Percentiles rank a stretch among this genome's conserved stretches.
Evolutionary conservation across 202 grass and related monocot genomes (phyloP).

Genomic region (Carex sylvatica): DNA sequence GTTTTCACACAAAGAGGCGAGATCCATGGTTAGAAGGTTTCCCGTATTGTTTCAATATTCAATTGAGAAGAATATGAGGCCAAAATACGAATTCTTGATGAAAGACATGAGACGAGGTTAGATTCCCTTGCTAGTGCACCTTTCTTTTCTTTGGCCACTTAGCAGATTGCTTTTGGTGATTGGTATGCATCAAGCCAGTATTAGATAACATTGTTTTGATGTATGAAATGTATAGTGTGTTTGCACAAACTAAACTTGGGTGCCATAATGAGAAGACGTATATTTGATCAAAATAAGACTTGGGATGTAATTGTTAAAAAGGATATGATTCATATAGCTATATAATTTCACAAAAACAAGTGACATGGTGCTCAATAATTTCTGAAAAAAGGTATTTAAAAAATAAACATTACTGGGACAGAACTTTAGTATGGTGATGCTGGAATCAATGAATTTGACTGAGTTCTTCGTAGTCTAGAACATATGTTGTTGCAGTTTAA

Average conservation of each 20-base stretch:
- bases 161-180: neutral
- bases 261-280: neutral
- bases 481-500: neutral
- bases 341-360: neutral
- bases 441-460: neutral
- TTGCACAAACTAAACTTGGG: neutral
- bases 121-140: neutral
- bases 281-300: neutral
- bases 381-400: neutral
- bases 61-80: constrained; percentile 72
- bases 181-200: neutral
- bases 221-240: neutral
- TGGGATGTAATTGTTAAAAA: neutral
- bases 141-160: neutral
- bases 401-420: neutral
- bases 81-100: constrained; percentile 63
- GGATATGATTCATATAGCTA: neutral
- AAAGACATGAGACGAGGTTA: constrained; percentile 49
- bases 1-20: constrained; percentile 41
- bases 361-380: neutral
- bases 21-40: constrained; percentile 77
- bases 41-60: constrained; percentile 75
- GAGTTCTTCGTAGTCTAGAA: neutral
- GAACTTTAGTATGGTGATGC: neutral
- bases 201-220: neutral